Evolutionary conservation across 257 asterid species (phyloP).

Genomic region (Solanum dulcamara): DNA sequence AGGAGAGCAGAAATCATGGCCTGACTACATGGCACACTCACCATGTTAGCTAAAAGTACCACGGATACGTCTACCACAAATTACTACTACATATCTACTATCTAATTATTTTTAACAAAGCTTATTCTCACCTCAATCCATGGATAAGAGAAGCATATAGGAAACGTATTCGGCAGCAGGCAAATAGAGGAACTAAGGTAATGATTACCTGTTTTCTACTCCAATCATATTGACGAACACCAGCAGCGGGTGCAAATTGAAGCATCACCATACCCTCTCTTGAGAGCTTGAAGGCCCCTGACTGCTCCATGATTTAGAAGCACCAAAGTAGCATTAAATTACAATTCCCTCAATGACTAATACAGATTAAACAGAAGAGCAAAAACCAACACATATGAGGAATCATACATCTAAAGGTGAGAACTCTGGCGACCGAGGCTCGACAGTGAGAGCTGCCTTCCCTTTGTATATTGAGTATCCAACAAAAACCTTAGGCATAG

Average conservation of each 20-base stretch:
- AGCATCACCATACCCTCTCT: conserved; percentile 77
- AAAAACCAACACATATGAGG: background rate
- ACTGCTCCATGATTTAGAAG: conserved; percentile 35
- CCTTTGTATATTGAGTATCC: conserved; percentile 88
- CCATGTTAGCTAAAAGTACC: background rate
- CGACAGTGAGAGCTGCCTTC: conserved; percentile 83
- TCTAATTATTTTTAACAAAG: background rate
- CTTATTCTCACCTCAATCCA: background rate
- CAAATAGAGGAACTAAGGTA: background rate
- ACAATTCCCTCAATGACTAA: background rate
- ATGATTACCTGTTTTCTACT: conserved; percentile 68
- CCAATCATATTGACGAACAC: conserved; percentile 97
- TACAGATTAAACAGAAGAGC: background rate
- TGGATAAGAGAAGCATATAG: background rate
- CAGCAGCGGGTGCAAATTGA: conserved; percentile 88
- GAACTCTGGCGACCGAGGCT: conserved; percentile 86
- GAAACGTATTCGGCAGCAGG: background rate
- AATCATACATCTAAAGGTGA: conserved; percentile 58
- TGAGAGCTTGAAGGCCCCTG: conserved; percentile 82
- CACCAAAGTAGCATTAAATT: background rate
- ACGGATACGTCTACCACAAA: background rate
- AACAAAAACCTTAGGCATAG: conserved; percentile 59
- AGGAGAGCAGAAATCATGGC: background rate
- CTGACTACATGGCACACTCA: background rate
- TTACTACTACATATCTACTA: background rate